Conservation (phyloP, 2,329 filamentous ascomycete genomes). For the Penicillium brevicompactum region DNA sequence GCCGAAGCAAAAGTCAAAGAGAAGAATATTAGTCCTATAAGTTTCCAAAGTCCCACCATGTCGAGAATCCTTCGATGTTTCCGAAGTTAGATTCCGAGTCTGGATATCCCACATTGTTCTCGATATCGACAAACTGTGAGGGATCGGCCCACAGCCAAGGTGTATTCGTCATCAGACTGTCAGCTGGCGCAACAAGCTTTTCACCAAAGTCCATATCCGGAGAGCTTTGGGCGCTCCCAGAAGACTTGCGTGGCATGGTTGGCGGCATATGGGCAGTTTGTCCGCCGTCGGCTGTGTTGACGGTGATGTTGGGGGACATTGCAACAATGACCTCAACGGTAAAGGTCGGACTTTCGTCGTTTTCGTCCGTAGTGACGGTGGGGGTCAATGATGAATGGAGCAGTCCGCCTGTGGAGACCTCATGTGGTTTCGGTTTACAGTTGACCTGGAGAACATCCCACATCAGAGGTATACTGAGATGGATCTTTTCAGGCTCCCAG, state of each 20-base stretch:
- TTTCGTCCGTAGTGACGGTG: conserved; percentile 34
- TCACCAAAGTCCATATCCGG: conserved; percentile 19
- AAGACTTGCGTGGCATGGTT: conserved; percentile 16
- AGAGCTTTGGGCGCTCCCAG: conserved; percentile 10
- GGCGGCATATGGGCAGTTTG: conserved; percentile 50
- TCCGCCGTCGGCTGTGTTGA: conserved; percentile 56
- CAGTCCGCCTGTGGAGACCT: conserved; percentile 42
- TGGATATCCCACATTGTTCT: conserved; percentile 30
- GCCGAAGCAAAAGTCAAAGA: conserved; percentile 23
- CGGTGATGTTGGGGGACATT: conserved; percentile 54
- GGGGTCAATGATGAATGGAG: conserved; percentile 47
- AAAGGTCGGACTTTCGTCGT: conserved; percentile 38
- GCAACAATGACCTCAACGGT: conserved; percentile 55
- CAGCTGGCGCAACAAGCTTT: conserved; percentile 33
- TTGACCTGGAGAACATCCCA: conserved; percentile 57
- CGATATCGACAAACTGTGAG: conserved; percentile 35
- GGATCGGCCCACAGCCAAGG: conserved; percentile 40
- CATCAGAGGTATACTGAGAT: conserved; percentile 56
- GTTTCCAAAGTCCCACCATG: conserved; percentile 42
- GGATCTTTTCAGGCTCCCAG: conserved; percentile 57
- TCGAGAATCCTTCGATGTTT: conserved; percentile 35
- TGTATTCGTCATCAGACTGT: conserved; percentile 39
- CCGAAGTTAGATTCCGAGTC: conserved; percentile 30
- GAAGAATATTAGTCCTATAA: conserved; percentile 30
- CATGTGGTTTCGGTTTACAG: conserved; percentile 41